Percentiles rank a stretch among this genome's conserved stretches.
These are phyloP conservation scores for Polytrichum commune DNA, from an alignment of 225 moss, liverwort and hornwort species.

Conservation along the genomic window DNA sequence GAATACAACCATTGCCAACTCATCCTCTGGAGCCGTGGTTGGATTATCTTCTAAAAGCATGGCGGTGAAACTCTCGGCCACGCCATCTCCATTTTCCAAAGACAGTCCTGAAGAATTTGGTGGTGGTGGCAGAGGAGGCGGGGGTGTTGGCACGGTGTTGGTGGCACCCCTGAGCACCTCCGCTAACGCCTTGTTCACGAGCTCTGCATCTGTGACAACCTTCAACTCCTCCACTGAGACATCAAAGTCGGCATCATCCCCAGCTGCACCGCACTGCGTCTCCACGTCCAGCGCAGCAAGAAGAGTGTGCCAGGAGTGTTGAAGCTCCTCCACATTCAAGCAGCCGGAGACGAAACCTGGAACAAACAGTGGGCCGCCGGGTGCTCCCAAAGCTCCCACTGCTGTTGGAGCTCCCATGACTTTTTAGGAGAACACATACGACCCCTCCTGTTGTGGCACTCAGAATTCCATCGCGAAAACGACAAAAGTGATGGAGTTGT, in stretches of 20 bases:
- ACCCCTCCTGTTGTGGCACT: no score
- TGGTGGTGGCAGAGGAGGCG: background rate
- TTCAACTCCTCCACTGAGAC: slow-evolving; percentile 73
- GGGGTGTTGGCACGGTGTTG: slow-evolving; percentile 3
- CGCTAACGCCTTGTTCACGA: slow-evolving; percentile 82
- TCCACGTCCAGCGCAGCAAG: slow-evolving; percentile 37
- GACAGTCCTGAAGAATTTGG: background rate
- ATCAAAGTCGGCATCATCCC: slow-evolving; percentile 31
- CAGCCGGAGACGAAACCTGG: slow-evolving; percentile 82
- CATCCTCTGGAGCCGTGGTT: slow-evolving; percentile 7
- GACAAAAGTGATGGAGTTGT: no score
- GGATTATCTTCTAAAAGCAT: slow-evolving; percentile 33
- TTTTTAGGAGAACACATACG: no score
- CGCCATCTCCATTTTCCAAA: slow-evolving; percentile 8
- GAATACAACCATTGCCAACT: slow-evolving; percentile 5
- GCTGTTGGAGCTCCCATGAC: slow-evolving; percentile 10
- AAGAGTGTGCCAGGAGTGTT: slow-evolving; percentile 68
- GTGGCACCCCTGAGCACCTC: slow-evolving; percentile 56
- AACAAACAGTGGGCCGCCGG: slow-evolving; percentile 76
- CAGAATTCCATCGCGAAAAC: no score
- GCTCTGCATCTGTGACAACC: slow-evolving; percentile 79
- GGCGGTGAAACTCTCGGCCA: slow-evolving; percentile 2
- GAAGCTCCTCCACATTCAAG: slow-evolving; percentile 67
- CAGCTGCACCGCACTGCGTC: slow-evolving; percentile 24
- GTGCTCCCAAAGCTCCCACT: slow-evolving; percentile 65